Percentiles rank a stretch among this genome's conserved stretches.
These are phyloP conservation scores for Wallacemonas sp. DNA, from an alignment of 208 protist genomes.

Conservation along the genomic window DNA sequence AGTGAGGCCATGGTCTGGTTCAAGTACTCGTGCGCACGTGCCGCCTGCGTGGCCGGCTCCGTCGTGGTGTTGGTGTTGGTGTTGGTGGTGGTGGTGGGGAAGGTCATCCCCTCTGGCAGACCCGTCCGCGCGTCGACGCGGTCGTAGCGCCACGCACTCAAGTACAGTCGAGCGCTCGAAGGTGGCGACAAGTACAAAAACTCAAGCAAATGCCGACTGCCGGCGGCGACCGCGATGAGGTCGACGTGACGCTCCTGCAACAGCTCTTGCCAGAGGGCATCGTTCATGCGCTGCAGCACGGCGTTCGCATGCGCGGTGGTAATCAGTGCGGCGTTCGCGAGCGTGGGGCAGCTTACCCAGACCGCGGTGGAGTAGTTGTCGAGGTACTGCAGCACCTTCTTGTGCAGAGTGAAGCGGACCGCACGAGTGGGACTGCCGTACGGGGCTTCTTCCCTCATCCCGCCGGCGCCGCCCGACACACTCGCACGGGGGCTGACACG, in stretches of 20 bases:
- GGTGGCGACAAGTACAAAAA: slow-evolving; percentile 21
- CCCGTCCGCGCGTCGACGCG: slow-evolving; percentile 68
- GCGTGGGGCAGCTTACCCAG: slow-evolving; percentile 35
- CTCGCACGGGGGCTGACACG: not conserved
- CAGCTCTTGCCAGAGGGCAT: slow-evolving; percentile 41
- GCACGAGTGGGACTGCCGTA: not conserved
- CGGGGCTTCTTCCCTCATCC: too few species aligned
- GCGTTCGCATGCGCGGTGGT: slow-evolving; percentile 20
- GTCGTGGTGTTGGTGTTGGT: not conserved
- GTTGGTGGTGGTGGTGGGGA: not conserved
- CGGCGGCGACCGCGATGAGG: slow-evolving; percentile 67
- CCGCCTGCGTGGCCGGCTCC: not conserved
- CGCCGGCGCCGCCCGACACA: too few species aligned
- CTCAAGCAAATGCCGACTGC: slow-evolving; percentile 40
- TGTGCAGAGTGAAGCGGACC: not conserved
- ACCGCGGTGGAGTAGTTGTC: slow-evolving; percentile 10
- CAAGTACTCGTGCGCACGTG: not conserved
- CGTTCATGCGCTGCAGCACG: slow-evolving; percentile 36
- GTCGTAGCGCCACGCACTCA: slow-evolving; percentile 69
- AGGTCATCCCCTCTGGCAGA: slow-evolving; percentile 45
- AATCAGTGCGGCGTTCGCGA: slow-evolving; percentile 14
- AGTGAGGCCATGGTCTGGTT: slow-evolving; percentile 8
- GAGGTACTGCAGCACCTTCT: slow-evolving; percentile 8
- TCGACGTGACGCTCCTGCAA: slow-evolving; percentile 56
- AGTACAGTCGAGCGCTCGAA: slow-evolving; percentile 10